These are phyloP conservation scores for Abelmoschus esculentus DNA, from an alignment of 345 rosid genomes.

Conservation along the genomic window DNA sequence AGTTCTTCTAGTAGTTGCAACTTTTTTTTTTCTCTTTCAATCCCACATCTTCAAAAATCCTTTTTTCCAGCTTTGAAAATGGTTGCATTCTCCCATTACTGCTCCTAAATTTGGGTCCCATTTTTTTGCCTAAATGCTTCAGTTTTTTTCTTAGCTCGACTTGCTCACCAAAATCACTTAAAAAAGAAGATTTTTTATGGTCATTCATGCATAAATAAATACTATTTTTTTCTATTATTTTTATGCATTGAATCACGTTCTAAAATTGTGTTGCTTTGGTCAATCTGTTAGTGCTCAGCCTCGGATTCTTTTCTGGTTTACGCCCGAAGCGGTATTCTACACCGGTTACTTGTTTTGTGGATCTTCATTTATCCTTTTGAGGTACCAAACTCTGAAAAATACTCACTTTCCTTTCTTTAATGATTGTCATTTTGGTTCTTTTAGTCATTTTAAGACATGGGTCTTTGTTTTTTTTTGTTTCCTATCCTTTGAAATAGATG, in stretches of 20 bases:
- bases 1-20: background rate
- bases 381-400: slow-evolving; percentile 31
- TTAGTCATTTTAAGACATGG: slow-evolving; percentile 2
- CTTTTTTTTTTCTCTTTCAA: no score
- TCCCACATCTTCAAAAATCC: no score
- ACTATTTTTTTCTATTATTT: no score
- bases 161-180: background rate
- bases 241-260: background rate
- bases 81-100: slow-evolving; percentile 9
- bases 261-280: slow-evolving; percentile 28
- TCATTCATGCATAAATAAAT: slow-evolving; percentile 1
- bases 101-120: slow-evolving; percentile 35
- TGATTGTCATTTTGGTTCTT: background rate
- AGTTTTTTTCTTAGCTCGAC: background rate
- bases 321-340: slow-evolving; percentile 12
- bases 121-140: background rate
- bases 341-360: slow-evolving; percentile 17
- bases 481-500: background rate
- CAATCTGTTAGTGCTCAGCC: slow-evolving; percentile 24
- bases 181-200: background rate
- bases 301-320: background rate
- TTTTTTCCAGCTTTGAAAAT: slow-evolving; percentile 17
- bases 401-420: slow-evolving; percentile 6
- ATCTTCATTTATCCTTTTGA: slow-evolving; percentile 22
- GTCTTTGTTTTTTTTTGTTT: background rate